A percentile compares a stretch with the other conserved stretches of the same genome.
Evolutionary conservation across 306 rosid genomes (phyloP).

Genomic region (Purshia tridentata): DNA sequence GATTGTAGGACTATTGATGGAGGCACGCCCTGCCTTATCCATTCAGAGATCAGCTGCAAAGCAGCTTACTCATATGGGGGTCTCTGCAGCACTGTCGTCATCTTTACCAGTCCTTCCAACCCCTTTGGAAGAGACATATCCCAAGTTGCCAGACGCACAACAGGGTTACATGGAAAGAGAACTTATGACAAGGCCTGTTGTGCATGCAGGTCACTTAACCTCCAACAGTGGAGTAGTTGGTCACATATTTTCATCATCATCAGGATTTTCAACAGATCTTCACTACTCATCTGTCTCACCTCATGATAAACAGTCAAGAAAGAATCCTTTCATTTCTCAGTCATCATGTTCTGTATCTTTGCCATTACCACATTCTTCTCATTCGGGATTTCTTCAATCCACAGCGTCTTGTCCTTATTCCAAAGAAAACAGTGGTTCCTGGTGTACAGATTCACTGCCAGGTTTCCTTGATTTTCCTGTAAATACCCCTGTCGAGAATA

Average conservation of each 20-base stretch:
- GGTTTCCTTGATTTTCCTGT: conserved; percentile 72
- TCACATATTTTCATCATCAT: conserved; percentile 80
- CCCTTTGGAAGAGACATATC: conserved; percentile 61
- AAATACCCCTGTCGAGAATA: conserved; percentile 55
- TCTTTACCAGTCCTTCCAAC: conserved; percentile 57
- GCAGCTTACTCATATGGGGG: conserved; percentile 62
- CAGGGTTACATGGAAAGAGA: conserved; percentile 57
- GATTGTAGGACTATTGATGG: conserved; percentile 57
- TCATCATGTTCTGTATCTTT: conserved; percentile 47
- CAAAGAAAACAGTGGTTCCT: conserved; percentile 57
- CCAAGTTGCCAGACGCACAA: conserved; percentile 67
- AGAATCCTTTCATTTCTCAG: conserved; percentile 54
- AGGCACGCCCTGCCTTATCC: conserved; percentile 69
- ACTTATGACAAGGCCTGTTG: conserved; percentile 46
- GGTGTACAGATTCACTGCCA: conserved; percentile 73
- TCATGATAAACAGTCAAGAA: conserved; percentile 54
- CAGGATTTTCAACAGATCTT: conserved; percentile 78
- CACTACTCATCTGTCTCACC: conserved; percentile 75
- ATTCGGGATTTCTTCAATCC: conserved; percentile 48
- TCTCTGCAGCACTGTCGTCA: conserved; percentile 60
- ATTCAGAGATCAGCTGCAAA: conserved; percentile 61
- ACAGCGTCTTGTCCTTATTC: conserved; percentile 49
- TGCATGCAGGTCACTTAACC: conserved; percentile 49
- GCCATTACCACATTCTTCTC: conserved; percentile 60
- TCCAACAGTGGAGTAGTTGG: conserved; percentile 75